Evolutionary conservation across 2,329 filamentous ascomycete species (phyloP), one percentile per base, ranked within the genome.

Genomic region (Penicillium hesseltinei): DNA sequence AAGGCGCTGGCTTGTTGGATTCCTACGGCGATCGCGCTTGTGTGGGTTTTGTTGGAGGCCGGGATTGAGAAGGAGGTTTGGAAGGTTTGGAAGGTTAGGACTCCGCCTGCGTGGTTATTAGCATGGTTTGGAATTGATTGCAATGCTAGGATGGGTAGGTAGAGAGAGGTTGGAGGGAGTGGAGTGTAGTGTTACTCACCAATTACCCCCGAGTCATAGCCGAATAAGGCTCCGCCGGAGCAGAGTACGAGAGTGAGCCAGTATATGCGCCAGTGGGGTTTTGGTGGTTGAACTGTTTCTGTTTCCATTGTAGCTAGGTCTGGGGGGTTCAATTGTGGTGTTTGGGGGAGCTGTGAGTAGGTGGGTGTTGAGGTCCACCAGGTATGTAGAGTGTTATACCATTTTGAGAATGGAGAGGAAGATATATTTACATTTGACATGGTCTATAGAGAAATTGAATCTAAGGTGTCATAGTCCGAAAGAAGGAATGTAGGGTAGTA

Each of bases 201-300:
- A 38, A 77, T 75, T n/a, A 77, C 73, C 1, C 75, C 75, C 5
- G 74, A 77, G 49, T 77, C 75, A 65, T 77, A 77, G 29, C 74
- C 75, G 56, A 77, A 77, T 6, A 77, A 60, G 10, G 74, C 80
- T 0, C 81, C 81, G 7, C 80, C 81, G 61, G 81, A 78, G 62
- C 80, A 84, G 13, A 82, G 77, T 4, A 83, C 77, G 2, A 72
- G 71, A 3, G 79, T 80, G 10, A 84, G 74, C 75, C 77, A 83
- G 65, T 82, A 84, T 31, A 80, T 79, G 55, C 81, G 72, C 35
- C 80, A 62, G 52, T 70, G 76, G 25, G 78, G 79, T 23, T 66
- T 67, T 29, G 59, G 50, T 11, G 54, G 44, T 27, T 52, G 35
- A 4, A 11, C 3, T 42, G 6, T 8, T 35, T 35, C 33, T 35